Conservation (phyloP, 768 basidiomycete genomes). For the Amanita subjunquillea region DNA sequence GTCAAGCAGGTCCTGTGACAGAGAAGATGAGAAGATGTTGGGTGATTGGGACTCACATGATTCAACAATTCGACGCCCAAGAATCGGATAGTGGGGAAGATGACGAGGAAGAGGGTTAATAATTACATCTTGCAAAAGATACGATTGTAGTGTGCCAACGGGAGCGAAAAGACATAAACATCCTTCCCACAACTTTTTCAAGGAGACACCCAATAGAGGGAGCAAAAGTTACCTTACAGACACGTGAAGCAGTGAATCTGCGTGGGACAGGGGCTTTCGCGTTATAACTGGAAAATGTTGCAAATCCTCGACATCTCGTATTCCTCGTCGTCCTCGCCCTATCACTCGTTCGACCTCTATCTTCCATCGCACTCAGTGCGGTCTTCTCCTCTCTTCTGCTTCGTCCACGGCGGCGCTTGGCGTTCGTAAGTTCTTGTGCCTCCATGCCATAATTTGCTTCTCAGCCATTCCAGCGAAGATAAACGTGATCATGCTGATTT, state of each 20-base stretch:
- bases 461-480: constrained; percentile 45
- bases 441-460: constrained; percentile 1
- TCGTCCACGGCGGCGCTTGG: constrained; percentile 85
- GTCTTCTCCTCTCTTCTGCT: constrained; percentile 45
- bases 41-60: constrained; percentile 63
- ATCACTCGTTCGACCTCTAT: constrained; percentile 49
- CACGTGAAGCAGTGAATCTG: constrained; percentile 52
- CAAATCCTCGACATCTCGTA: constrained; percentile 29
- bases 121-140: no score
- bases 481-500: constrained; percentile 48
- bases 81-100: constrained; percentile 32
- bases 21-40: constrained; percentile 62
- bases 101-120: constrained; percentile 13
- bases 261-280: no score
- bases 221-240: constrained; percentile 23
- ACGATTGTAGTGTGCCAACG: no score
- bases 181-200: no score
- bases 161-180: no score
- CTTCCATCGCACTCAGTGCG: constrained; percentile 15
- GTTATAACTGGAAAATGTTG: not conserved
- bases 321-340: constrained; percentile 12
- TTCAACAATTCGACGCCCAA: constrained; percentile 74
- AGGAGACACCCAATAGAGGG: no score
- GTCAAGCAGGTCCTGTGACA: constrained; percentile 24
- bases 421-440: constrained; percentile 39